phyloP scores from a whole-genome alignment of 352 stramenopile genomes.

The Phytophthora hibernalis region DNA sequence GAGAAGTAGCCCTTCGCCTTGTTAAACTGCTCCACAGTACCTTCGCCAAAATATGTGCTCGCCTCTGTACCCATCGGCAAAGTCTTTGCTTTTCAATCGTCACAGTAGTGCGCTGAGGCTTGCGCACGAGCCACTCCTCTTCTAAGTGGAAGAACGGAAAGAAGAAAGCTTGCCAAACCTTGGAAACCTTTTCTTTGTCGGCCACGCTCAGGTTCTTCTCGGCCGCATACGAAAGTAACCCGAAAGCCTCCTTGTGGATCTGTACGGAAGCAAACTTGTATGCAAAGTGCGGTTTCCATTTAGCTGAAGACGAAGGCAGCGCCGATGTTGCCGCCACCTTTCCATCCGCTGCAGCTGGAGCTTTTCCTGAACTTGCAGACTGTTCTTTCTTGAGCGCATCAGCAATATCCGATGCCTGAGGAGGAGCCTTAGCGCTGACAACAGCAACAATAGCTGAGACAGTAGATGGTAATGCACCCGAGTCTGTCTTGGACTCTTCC shows the following conservation, averaged over 20 bases:
- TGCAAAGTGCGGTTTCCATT: conserved; percentile 77
- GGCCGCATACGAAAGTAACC: conserved; percentile 76
- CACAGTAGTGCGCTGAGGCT: conserved; percentile 73
- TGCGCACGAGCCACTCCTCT: conserved; percentile 84
- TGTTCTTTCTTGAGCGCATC: conserved; percentile 73
- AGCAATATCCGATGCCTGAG: conserved; percentile 64
- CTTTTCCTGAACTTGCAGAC: conserved; percentile 13
- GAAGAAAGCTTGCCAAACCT: conserved; percentile 87
- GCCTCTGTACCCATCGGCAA: conserved; percentile 77
- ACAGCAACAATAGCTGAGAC: conserved; percentile 34
- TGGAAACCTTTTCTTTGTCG: conserved; percentile 88
- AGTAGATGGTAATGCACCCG: conserved; percentile 29
- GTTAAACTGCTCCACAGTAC: conserved; percentile 84
- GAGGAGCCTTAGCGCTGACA: conserved; percentile 36
- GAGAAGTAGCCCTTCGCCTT: conserved; percentile 62
- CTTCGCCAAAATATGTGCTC: conserved; percentile 82
- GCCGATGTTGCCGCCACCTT: conserved; percentile 9
- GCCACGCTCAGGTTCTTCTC: conserved; percentile 84
- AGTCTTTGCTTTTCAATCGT: conserved; percentile 71
- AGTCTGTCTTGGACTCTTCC: conserved; percentile 37
- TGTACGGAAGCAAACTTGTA: conserved; percentile 78
- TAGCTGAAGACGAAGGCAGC: conserved; percentile 9
- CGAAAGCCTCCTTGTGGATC: conserved; percentile 88
- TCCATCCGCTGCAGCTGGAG: conserved; percentile 4
- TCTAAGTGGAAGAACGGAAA: conserved; percentile 87